Evolutionary conservation across 306 rosid species (phyloP), one percentile per base, ranked within the genome.

Genomic region (Inga leiocalycina): DNA sequence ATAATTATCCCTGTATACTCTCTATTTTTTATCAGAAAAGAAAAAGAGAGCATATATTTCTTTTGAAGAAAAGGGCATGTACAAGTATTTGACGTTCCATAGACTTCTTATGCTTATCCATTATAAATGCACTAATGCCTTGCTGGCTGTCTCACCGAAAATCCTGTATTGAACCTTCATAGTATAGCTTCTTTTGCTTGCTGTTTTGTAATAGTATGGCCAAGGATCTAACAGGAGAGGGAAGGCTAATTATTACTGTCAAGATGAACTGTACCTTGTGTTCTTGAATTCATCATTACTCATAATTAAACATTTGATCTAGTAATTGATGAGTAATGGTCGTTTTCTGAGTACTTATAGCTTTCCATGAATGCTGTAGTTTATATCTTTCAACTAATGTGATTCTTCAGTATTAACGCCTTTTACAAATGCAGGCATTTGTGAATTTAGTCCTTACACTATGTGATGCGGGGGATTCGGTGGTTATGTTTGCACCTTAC

Each of bases 361-460:
- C 74, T 70, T 52, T 24, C 48, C 71, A 16, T 79, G 74, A 46
- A 22, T 6, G 9, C 32, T 62, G 22, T 46, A 73, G 11, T 70
- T 81, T 51, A 90, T 51, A 65, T 52, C 27, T 83, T 75, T 77
- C 35, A 64, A 46, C 72, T 51, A 46, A 61, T 34, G 41, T 65
- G 45, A 79, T 46, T 87, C 34, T 88, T 51, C 57, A 64, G 84
- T 86, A 86, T 69, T 41, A 80, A 30, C 52, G 17, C 79, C 70
- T 32, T 77, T 37, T 22, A 22, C 79, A 79, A 22, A 54, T 90
- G 92, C 97, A 94, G 98, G 98, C 98, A 80, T 96, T 96, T 68
- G 99, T 96, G 86, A 97, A 94, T 86, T 78, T 97, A 35, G 99
- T 94, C 88, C 98, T 94, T 79, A 89, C 97, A 61, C 88, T 97